A percentile compares a stretch with the other conserved stretches of the same genome.
These are phyloP conservation scores for Geoglossum cookeanum DNA, from an alignment of 2,329 filamentous ascomycete species.

Conservation along the genomic window DNA sequence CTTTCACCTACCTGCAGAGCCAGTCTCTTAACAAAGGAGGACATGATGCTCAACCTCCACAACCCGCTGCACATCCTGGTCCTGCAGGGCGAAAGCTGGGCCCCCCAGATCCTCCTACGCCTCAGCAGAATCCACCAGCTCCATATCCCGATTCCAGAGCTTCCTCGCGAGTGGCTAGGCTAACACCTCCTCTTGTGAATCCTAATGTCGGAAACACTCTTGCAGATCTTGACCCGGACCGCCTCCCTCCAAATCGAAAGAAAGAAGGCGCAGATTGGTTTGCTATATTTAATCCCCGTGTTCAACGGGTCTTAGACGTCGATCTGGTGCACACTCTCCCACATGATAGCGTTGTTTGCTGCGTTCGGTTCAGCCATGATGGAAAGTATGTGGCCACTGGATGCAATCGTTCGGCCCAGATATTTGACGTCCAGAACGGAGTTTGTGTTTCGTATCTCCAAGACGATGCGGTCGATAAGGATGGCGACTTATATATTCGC, in stretches of 20 bases:
- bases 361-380: constrained; percentile 88
- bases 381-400: constrained; percentile 92
- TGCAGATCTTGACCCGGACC: constrained; percentile 72
- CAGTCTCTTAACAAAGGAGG: constrained; percentile 48
- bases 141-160: constrained; percentile 67
- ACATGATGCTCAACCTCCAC: constrained; percentile 67
- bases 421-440: constrained; percentile 80
- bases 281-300: constrained; percentile 84
- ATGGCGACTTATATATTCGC: constrained; percentile 86
- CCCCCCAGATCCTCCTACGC: constrained; percentile 57
- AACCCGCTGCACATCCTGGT: constrained; percentile 71
- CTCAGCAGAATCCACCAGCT: constrained; percentile 75
- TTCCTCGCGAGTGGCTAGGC: constrained; percentile 70
- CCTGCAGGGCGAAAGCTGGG: constrained; percentile 50
- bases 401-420: constrained; percentile 97
- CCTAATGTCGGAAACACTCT: constrained; percentile 47
- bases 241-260: constrained; percentile 70
- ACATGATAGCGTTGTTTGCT: constrained; percentile 95
- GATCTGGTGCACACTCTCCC: constrained; percentile 82
- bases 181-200: constrained; percentile 41
- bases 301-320: constrained; percentile 78
- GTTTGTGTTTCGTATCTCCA: constrained; percentile 78
- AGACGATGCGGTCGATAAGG: constrained; percentile 70
- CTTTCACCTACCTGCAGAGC: constrained; percentile 43
- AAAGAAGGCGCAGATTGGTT: constrained; percentile 87